Percentiles rank a stretch among this genome's conserved stretches.
phyloP scores from a whole-genome alignment of 805 yeast species.

The Lipomyces yamadae region DNA sequence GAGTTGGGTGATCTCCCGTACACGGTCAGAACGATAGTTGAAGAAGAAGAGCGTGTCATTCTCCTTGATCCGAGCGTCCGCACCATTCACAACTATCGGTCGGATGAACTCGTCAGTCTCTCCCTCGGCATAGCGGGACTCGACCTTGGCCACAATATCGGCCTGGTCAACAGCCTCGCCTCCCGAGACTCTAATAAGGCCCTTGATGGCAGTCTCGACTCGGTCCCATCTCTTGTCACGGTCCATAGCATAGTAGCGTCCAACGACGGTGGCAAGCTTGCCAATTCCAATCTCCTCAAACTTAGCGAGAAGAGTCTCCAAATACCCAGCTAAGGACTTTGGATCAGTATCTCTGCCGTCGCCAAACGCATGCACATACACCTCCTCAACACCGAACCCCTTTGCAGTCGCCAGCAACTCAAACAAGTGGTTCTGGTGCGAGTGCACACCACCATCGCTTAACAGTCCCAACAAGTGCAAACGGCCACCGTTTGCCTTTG shows the following conservation, averaged over 20 bases:
- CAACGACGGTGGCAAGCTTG: conserved; percentile 38
- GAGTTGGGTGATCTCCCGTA: conserved; percentile 40
- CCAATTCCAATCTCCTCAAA: conserved; percentile 38
- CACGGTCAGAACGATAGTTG: conserved; percentile 41
- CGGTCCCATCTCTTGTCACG: conserved; percentile 41
- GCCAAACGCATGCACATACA: conserved; percentile 38
- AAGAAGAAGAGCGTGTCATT: conserved; percentile 38
- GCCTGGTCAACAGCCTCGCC: conserved; percentile 29
- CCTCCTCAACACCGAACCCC: conserved; percentile 31
- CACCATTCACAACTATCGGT: conserved; percentile 37
- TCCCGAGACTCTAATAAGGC: conserved; percentile 30
- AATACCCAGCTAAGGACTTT: conserved; percentile 34
- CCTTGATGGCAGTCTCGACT: conserved; percentile 38
- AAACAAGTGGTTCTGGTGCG: conserved; percentile 39
- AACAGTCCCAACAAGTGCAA: conserved; percentile 37
- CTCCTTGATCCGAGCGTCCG: conserved; percentile 36
- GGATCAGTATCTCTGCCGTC: conserved; percentile 41
- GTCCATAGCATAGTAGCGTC: conserved; percentile 40
- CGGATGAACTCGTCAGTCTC: conserved; percentile 39
- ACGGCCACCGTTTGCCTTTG: conserved; percentile 33
- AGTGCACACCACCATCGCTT: conserved; percentile 39
- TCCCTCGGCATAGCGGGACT: conserved; percentile 35
- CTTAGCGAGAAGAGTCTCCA: conserved; percentile 34
- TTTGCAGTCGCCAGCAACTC: conserved; percentile 36
- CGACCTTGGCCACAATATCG: conserved; percentile 30